Evolutionary conservation across 2,329 filamentous ascomycete species (phyloP).

Genomic region (Pseudocercospora macadamiae): DNA sequence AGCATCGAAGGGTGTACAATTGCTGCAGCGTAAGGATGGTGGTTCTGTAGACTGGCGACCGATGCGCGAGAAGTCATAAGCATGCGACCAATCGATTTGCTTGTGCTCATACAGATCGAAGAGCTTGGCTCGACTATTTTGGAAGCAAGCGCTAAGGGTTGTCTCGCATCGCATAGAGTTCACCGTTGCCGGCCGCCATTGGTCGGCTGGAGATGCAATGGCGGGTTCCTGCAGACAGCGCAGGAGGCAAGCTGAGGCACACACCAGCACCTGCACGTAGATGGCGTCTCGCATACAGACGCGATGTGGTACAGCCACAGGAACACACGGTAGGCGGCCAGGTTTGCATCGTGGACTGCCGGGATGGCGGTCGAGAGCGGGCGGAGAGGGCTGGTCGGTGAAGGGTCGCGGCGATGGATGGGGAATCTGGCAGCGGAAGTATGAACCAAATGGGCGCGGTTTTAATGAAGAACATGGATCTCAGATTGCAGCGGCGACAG

Average conservation of each 20-base stretch:
- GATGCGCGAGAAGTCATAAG: background rate
- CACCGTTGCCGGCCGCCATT: slow-evolving; percentile 1
- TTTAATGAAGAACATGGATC: background rate
- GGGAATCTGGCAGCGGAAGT: background rate
- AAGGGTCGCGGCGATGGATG: background rate
- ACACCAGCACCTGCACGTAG: background rate
- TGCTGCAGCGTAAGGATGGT: background rate
- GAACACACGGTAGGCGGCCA: too few relatives aligned
- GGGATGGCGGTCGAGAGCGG: background rate
- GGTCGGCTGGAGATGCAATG: background rate
- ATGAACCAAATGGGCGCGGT: background rate
- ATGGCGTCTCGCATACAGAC: slow-evolving; percentile 4
- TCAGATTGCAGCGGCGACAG: slow-evolving; percentile 3
- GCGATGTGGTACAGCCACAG: slow-evolving; percentile 3
- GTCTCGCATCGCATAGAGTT: slow-evolving; percentile 15
- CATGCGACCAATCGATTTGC: background rate
- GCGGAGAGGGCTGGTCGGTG: background rate
- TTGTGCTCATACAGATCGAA: background rate
- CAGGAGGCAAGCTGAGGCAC: slow-evolving; percentile 1
- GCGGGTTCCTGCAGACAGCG: slow-evolving; percentile 21
- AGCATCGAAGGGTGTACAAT: background rate
- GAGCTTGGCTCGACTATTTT: slow-evolving; percentile 10
- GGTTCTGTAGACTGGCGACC: background rate
- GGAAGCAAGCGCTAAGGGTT: slow-evolving; percentile 10
- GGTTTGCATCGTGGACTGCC: background rate